These are phyloP conservation scores for Nyssa sinensis DNA, from an alignment of 148 eudicot species.

Conservation along the genomic window DNA sequence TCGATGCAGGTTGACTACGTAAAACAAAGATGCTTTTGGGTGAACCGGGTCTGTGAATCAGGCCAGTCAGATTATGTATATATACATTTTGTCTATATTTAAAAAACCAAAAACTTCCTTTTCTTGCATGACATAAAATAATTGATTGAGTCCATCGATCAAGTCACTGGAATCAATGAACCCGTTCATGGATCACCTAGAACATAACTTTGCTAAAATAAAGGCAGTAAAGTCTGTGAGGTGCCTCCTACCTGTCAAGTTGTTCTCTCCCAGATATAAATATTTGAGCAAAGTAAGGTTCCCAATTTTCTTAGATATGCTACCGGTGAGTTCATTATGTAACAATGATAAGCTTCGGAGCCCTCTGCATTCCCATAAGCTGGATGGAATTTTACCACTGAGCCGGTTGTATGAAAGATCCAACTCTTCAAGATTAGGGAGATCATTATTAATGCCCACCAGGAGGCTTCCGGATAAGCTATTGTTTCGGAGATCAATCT, in stretches of 20 bases:
- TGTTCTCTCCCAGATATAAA: background rate
- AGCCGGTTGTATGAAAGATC: slow-evolving; percentile 10
- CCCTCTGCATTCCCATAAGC: slow-evolving; percentile 3
- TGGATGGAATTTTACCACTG: slow-evolving; percentile 11
- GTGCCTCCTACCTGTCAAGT: slow-evolving; percentile 18
- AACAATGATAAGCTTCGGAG: slow-evolving; percentile 4
- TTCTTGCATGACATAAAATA: no score
- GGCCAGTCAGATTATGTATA: no score
- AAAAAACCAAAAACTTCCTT: no score
- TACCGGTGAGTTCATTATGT: slow-evolving; percentile 12
- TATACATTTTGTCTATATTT: no score
- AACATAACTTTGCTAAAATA: background rate
- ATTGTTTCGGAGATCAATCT: slow-evolving; percentile 6
- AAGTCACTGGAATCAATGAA: no score
- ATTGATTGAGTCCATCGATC: no score
- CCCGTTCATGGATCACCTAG: no score
- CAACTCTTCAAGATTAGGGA: slow-evolving; percentile 13
- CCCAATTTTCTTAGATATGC: slow-evolving; percentile 6
- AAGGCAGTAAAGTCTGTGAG: background rate
- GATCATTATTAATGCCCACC: slow-evolving; percentile 4
- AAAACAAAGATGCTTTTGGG: no score
- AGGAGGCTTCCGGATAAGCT: slow-evolving; percentile 13
- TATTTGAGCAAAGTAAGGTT: slow-evolving; percentile 1
- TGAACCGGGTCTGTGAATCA: no score
- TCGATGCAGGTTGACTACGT: no score